Percentiles rank a stretch among this genome's conserved stretches.
phyloP scores from a whole-genome alignment of 306 rosid species.

The Ochetophila trinervis region DNA sequence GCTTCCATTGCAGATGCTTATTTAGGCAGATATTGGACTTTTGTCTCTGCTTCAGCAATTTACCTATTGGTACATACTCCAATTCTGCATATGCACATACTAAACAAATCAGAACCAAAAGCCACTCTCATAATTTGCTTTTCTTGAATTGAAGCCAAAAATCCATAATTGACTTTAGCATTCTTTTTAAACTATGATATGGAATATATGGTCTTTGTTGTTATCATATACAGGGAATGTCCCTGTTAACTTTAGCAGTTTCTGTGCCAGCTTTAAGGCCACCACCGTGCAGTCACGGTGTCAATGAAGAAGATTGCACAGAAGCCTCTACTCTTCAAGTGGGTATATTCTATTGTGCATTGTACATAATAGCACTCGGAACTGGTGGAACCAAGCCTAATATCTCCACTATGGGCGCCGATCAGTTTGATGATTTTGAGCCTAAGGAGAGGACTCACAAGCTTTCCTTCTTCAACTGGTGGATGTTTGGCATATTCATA shows the following conservation, averaged over 20 bases:
- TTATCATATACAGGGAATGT: constrained; percentile 44
- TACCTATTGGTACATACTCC: constrained; percentile 39
- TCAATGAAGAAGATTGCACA: constrained; percentile 22
- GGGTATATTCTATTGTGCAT: constrained; percentile 46
- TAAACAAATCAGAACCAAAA: too few species aligned
- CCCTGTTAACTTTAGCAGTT: constrained; percentile 48
- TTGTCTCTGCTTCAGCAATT: constrained; percentile 43
- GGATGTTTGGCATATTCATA: constrained; percentile 47
- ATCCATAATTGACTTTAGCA: too few species aligned
- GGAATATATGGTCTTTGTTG: too few species aligned
- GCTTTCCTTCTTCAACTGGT: constrained; percentile 71
- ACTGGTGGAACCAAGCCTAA: constrained; percentile 67
- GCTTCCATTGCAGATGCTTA: constrained; percentile 53
- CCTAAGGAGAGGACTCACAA: constrained; percentile 42
- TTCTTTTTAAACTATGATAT: too few species aligned
- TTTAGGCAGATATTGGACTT: constrained; percentile 58
- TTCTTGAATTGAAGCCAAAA: too few species aligned
- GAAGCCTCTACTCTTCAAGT: constrained; percentile 39
- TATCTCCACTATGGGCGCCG: constrained; percentile 68
- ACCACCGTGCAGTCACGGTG: constrained; percentile 33
- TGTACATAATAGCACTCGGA: constrained; percentile 54
- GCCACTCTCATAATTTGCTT: too few species aligned
- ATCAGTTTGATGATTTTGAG: constrained; percentile 65
- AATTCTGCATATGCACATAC: too few species aligned
- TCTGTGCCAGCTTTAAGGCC: constrained; percentile 50